Evolutionary conservation across 108 stramenopile genomes (phyloP), one percentile per base, ranked within the genome.

Genomic region (Cafeteria roenbergensis): DNA sequence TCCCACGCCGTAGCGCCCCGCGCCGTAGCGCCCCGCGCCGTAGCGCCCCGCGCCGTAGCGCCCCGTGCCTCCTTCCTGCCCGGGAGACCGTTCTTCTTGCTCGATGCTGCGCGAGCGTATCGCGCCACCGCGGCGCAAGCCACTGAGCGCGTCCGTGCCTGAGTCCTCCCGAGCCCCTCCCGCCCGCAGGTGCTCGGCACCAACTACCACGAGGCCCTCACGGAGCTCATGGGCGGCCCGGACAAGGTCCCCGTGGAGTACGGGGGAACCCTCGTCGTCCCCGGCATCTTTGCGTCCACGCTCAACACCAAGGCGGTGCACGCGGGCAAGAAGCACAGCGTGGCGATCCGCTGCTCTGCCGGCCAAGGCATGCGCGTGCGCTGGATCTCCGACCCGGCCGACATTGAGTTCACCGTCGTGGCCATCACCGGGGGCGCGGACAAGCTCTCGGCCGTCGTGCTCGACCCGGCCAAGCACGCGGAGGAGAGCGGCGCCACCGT

Each of bases 241-340:
- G 29, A 61, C 20, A 61, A 61, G 22, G n/a, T n/a, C 20, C 59
- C 59, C 36, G 30, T 32, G 21, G 59, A 61, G 37, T 61, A 61
- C 59, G 59, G 59, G 21, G 59, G 59, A 6, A 61, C 17, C 17
- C n/a, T 9, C 22, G 24, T 29, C 20, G 21, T 9, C 17, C 59
- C 59, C 22, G 52, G 52, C 37, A 8, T 32, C 34, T 32, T 32
- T 2, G 57, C 12, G 33, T 57, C 57, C 12, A 6, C 30, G 12
- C 12, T 14, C 33, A 34, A 12, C 33, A 34, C 30, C 32, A 31
- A n/a, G n/a, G n/a, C n/a, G n/a, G n/a, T 57, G 12, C 33, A 57
- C 33, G 6, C 57, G 57, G 33, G 32, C 33, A 57, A 57, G 32
- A 17, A 12, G 33, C 6, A 33, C 8, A 14, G 17, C 6, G 17